These are phyloP conservation scores for Colletotrichum horii DNA, from an alignment of 2,329 filamentous ascomycete genomes.

Conservation along the genomic window DNA sequence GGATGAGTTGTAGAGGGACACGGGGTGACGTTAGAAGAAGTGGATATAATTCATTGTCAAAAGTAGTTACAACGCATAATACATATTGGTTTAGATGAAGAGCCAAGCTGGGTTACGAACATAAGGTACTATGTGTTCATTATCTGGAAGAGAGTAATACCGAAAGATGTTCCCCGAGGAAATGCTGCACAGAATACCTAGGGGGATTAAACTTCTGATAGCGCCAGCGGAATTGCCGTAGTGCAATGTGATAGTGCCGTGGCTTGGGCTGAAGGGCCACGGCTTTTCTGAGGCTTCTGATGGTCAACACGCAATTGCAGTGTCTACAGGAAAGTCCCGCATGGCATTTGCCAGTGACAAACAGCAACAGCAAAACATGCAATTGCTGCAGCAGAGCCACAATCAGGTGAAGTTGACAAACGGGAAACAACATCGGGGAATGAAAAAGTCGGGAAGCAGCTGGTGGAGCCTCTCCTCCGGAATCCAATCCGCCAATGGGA, in stretches of 20 bases:
- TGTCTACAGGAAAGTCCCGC: no score
- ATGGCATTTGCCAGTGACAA: no score
- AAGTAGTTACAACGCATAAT: not conserved
- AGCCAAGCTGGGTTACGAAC: not conserved
- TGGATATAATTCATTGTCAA: not conserved
- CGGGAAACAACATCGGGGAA: not conserved
- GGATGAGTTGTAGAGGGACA: not conserved
- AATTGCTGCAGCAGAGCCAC: not conserved
- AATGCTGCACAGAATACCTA: not conserved
- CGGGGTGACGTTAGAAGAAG: not conserved
- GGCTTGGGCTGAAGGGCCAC: not conserved
- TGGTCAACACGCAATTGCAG: no score
- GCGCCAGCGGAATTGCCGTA: not conserved
- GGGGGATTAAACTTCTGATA: not conserved
- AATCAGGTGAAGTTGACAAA: not conserved
- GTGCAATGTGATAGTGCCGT: not conserved
- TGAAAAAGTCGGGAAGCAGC: not conserved
- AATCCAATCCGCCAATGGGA: not conserved
- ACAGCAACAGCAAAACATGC: not conserved
- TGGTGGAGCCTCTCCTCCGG: not conserved
- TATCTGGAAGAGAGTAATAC: not conserved
- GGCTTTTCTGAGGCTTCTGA: not conserved
- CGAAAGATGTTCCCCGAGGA: not conserved
- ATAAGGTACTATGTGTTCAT: rapidly evolving
- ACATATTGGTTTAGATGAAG: not conserved